Percentiles rank a stretch among this genome's conserved stretches.
These are phyloP conservation scores for Aureobasidium musti DNA, from an alignment of 2,329 filamentous ascomycete genomes.

Conservation along the genomic window DNA sequence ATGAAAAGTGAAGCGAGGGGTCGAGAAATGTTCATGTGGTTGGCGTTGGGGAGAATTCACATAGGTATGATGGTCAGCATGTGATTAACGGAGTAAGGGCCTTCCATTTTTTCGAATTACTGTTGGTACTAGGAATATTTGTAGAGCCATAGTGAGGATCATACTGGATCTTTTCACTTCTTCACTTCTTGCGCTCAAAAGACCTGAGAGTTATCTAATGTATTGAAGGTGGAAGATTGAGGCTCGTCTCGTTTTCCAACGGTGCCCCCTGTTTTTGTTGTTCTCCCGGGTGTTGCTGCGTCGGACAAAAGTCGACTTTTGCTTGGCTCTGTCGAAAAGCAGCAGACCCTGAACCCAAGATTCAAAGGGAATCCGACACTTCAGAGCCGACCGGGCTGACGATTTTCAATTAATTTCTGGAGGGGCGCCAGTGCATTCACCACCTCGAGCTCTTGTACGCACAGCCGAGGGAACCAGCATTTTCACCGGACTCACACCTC, in stretches of 20 bases:
- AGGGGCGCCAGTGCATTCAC: slow-evolving; percentile 9
- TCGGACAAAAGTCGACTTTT: slow-evolving; percentile 9
- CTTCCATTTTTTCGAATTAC: neutral
- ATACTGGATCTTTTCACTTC: too few species aligned
- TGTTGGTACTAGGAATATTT: neutral
- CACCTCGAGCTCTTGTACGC: neutral
- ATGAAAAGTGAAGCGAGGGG: neutral
- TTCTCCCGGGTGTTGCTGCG: slow-evolving; percentile 9
- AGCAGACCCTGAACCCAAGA: slow-evolving; percentile 20
- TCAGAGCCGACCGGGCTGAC: slow-evolving; percentile 17
- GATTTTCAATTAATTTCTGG: slow-evolving; percentile 15
- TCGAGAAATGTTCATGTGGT: neutral
- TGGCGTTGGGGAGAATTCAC: neutral
- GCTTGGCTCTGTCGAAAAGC: slow-evolving; percentile 21
- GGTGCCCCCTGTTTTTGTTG: slow-evolving; percentile 8
- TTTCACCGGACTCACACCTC: neutral
- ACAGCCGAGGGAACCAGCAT: neutral
- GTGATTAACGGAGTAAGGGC: too few species aligned
- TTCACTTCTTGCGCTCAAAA: too few species aligned
- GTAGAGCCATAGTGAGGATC: neutral
- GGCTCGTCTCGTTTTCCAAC: neutral
- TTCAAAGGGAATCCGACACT: slow-evolving; percentile 5
- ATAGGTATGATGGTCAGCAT: neutral
- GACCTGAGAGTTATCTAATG: too few species aligned
- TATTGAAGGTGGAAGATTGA: too few species aligned